Percentiles rank a stretch among this genome's conserved stretches.
These are phyloP conservation scores for Moringa oleifera DNA, from an alignment of 345 rosid species.

Conservation along the genomic window DNA sequence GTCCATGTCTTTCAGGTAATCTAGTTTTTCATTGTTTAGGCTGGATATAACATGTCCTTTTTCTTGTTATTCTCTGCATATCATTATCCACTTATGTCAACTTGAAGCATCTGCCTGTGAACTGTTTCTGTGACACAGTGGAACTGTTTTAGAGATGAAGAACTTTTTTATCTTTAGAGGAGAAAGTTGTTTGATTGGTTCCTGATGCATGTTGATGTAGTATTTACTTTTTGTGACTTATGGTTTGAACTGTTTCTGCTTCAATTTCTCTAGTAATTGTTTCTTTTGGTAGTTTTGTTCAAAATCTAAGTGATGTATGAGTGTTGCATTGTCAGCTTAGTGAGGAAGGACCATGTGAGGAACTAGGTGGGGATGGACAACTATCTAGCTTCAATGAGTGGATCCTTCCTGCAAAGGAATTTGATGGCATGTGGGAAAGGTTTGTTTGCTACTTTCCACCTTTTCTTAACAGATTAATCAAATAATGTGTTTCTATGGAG, in stretches of 20 bases:
- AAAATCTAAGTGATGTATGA: conserved; percentile 4
- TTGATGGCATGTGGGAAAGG: conserved; percentile 99
- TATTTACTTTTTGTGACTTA: neutral
- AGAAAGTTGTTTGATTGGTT: neutral
- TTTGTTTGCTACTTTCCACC: conserved; percentile 22
- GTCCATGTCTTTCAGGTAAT: conserved; percentile 93
- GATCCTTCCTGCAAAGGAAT: conserved; percentile 95
- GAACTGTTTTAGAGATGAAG: neutral
- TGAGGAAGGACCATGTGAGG: conserved; percentile 98
- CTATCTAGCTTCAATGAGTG: conserved; percentile 91
- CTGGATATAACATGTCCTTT: neutral
- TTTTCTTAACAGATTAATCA: conserved; percentile 4
- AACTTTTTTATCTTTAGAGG: neutral
- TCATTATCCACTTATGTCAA: neutral
- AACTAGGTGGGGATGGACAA: conserved; percentile 67
- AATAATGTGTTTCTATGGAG: neutral
- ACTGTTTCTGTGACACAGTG: neutral
- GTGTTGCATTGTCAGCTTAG: conserved; percentile 51
- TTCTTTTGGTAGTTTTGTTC: neutral
- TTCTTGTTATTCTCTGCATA: neutral
- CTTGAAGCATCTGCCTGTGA: neutral
- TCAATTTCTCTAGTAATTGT: too few species aligned
- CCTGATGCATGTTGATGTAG: neutral
- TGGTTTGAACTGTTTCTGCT: neutral
- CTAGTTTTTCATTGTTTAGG: neutral